Conservation (phyloP, 139 green algal species). For the Chlorella sp. region DNA sequence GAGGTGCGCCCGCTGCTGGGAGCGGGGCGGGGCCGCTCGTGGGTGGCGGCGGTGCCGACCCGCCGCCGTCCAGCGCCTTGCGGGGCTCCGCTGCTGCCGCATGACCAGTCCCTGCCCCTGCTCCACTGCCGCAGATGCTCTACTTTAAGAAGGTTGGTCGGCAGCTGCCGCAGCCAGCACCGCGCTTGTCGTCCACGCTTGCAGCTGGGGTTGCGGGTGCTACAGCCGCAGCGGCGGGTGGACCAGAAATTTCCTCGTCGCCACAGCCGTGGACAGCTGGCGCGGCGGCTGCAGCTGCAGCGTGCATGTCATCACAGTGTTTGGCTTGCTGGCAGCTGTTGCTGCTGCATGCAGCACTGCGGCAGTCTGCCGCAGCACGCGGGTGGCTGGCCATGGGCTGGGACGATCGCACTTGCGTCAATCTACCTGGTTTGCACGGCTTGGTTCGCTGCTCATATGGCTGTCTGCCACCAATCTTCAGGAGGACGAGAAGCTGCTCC, state of each 20-base stretch:
- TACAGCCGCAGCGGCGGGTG: no score
- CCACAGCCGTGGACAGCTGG: no score
- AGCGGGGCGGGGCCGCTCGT: neutral
- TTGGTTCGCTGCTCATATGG: neutral
- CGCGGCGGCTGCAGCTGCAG: no score
- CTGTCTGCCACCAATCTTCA: constrained; percentile 5
- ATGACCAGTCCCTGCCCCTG: neutral
- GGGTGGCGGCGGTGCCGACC: neutral
- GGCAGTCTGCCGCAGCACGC: no score
- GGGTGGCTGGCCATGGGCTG: no score
- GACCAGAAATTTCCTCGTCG: no score
- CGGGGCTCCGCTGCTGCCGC: no score
- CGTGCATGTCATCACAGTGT: neutral
- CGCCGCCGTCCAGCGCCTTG: neutral
- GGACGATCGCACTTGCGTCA: no score
- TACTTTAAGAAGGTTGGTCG: constrained; percentile 31
- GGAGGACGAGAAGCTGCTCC: constrained; percentile 54
- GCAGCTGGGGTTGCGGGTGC: neutral
- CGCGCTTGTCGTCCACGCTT: no score
- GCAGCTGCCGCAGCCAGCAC: neutral
- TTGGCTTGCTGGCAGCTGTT: neutral
- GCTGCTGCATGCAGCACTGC: no score
- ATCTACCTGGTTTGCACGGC: neutral
- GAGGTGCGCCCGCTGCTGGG: constrained; percentile 27
- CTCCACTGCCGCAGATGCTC: neutral